Evolutionary conservation across 2,329 filamentous ascomycete genomes (phyloP).

Genomic region (Xylaria sp.): DNA sequence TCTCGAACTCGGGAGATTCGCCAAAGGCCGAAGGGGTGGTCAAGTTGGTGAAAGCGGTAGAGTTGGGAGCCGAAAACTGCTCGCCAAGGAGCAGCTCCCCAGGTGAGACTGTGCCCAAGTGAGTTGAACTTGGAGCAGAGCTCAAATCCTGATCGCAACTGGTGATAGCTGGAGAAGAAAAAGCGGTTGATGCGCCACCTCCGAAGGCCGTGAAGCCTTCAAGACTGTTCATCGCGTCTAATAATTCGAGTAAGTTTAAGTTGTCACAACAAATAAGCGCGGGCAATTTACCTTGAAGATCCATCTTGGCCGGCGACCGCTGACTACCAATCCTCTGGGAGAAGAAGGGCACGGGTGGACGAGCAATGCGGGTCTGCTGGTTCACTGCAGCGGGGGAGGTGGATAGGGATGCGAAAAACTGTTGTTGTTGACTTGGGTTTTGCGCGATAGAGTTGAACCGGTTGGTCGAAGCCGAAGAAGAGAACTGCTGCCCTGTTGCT

Average conservation of each 20-base stretch:
- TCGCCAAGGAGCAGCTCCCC: conserved; percentile 78
- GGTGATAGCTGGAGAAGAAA: conserved; percentile 59
- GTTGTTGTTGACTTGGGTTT: conserved; percentile 51
- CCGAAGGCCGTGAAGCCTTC: conserved; percentile 65
- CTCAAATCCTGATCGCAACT: conserved; percentile 58
- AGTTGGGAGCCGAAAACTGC: conserved; percentile 78
- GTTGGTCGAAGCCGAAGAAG: conserved; percentile 60
- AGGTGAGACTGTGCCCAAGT: conserved; percentile 78
- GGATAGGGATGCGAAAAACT: conserved; percentile 70
- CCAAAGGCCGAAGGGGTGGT: conserved; percentile 83
- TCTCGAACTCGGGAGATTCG: conserved; percentile 77
- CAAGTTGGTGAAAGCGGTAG: conserved; percentile 79
- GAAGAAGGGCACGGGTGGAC: conserved; percentile 77
- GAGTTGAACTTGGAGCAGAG: conserved; percentile 55
- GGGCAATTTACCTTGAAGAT: conserved; percentile 57
- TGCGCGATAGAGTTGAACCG: conserved; percentile 61
- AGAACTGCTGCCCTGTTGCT: conserved; percentile 59
- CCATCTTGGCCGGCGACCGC: conserved; percentile 56
- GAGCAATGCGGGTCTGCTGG: conserved; percentile 56
- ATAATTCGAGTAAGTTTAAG: conserved; percentile 43
- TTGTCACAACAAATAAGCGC: not conserved
- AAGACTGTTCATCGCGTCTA: conserved; percentile 61
- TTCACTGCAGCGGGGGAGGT: conserved; percentile 65
- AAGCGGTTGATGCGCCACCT: conserved; percentile 54
- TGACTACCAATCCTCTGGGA: conserved; percentile 62